These are phyloP conservation scores for Lichtheimia corymbifera DNA, from an alignment of 371 early-diverging fungal genomes.

Conservation along the genomic window DNA sequence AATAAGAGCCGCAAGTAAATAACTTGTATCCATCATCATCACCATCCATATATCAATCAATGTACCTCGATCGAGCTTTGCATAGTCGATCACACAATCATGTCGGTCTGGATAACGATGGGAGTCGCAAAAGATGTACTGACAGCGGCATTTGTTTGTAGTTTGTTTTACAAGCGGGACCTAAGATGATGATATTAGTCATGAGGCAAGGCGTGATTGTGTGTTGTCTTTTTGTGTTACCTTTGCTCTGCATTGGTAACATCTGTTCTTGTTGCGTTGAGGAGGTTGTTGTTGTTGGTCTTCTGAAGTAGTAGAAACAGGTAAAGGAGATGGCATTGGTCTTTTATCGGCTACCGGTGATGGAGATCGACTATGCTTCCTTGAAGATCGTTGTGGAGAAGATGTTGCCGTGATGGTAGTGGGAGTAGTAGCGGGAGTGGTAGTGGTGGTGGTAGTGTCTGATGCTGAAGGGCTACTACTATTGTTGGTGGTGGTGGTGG, in stretches of 20 bases:
- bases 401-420: background rate
- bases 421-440: slow-evolving; percentile 10
- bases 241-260: slow-evolving; percentile 74
- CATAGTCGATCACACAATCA: slow-evolving; percentile 79
- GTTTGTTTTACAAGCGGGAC: slow-evolving; percentile 82
- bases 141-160: slow-evolving; percentile 80
- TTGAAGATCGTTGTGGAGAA: slow-evolving; percentile 2
- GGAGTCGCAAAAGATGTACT: slow-evolving; percentile 78
- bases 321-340: slow-evolving; percentile 5
- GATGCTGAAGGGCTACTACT: slow-evolving; percentile 12
- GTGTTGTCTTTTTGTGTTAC: slow-evolving; percentile 25
- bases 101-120: slow-evolving; percentile 79
- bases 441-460: slow-evolving; percentile 6
- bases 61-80: slow-evolving; percentile 58
- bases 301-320: background rate
- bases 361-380: slow-evolving; percentile 39
- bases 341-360: slow-evolving; percentile 24
- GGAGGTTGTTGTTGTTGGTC: slow-evolving; percentile 27
- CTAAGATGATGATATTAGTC: slow-evolving; percentile 19
- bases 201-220: background rate
- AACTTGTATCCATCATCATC: no score
- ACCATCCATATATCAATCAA: background rate
- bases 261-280: slow-evolving; percentile 74
- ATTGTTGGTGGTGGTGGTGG: background rate
- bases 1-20: background rate